Evolutionary conservation across 2,329 filamentous ascomycete species (phyloP), one percentile per base, ranked within the genome.

Genomic region (Grosmannia penicillata): DNA sequence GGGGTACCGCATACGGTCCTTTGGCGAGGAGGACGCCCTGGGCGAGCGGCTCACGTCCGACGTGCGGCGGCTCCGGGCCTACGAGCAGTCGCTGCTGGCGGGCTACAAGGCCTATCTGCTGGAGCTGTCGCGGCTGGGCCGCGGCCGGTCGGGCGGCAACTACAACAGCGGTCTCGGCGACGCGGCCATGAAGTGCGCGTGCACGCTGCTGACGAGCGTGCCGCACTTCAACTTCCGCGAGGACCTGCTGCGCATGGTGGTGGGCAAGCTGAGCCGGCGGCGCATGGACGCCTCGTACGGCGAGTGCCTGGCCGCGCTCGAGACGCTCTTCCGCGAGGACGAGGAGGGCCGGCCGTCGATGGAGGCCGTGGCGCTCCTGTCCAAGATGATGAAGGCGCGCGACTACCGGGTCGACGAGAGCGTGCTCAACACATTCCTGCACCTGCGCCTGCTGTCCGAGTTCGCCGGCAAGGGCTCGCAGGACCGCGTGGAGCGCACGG

Each of bases 201-300:
- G 86, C 58, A 81, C 72, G 23, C 68, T 98, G 14, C 60, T 96
- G 29, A 74, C 73, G 17, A 69, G 80, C 2, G 86, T 95, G 1
- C 84, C 91, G 4, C 93, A 98, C 62, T 98, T 98, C 73, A 98
- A 98, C 65, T 95, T 93, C 58, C 79, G 91, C 29, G 72, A 69
- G 35, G 89, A 98, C 38, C 65, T 98, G 38, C 62, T 98, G 44
- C 85, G 83, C 57, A 89, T 96, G 41, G 55, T 98, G 13, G 78
- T 94, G 18, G 76, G 77, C 48, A 91, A 91, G 56, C 66, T 98
- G 26, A 86, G 83, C 51, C 72, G 68, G 41, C 74, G 76, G 48
- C 72, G 70, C 38, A 61, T 83, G 1, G 83, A 93, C 52, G 68
- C 67, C 3, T 79, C 93, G 45, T 91, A 85, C 47, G 57, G 71